Evolutionary conservation across 2,329 filamentous ascomycete species (phyloP).

Genomic region (Chaetomiaceae sp.): DNA sequence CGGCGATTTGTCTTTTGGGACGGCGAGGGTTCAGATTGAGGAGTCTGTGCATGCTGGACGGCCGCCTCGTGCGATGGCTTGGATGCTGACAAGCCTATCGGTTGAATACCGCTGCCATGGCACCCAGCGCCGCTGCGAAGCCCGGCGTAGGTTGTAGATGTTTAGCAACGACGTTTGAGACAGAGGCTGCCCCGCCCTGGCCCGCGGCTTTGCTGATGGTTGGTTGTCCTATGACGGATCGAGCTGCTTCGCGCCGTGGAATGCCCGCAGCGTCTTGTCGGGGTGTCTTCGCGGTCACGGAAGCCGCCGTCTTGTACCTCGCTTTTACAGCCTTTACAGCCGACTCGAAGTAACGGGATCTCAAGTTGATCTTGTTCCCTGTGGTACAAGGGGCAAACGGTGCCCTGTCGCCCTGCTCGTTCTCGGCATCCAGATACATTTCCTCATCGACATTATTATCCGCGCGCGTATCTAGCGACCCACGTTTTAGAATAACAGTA

Average conservation of each 20-base stretch:
- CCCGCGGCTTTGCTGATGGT: slow-evolving; percentile 6
- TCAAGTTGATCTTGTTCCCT: slow-evolving; percentile 7
- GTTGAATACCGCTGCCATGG: neutral
- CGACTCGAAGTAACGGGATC: slow-evolving; percentile 6
- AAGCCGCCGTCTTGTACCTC: slow-evolving; percentile 6
- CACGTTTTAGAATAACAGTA: slow-evolving; percentile 7
- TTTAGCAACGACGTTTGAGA: slow-evolving; percentile 4
- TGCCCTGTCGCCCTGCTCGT: neutral
- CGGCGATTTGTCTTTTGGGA: slow-evolving; percentile 1
- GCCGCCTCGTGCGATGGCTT: slow-evolving; percentile 2
- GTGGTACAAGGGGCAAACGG: slow-evolving; percentile 3
- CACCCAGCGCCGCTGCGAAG: slow-evolving; percentile 1
- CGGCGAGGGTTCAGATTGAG: slow-evolving; percentile 7
- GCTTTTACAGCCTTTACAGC: slow-evolving; percentile 5
- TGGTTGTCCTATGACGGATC: slow-evolving; percentile 10
- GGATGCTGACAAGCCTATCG: no score
- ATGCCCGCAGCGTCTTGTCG: slow-evolving; percentile 7
- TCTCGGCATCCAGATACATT: neutral
- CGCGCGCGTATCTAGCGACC: slow-evolving; percentile 2
- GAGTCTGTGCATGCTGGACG: slow-evolving; percentile 2
- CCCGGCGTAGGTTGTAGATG: neutral
- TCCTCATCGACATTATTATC: neutral
- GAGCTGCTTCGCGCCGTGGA: slow-evolving; percentile 11
- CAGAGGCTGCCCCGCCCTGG: slow-evolving; percentile 1
- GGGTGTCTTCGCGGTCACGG: slow-evolving; percentile 4